Conservation (phyloP, 176 grass and related monocot genomes). For the Thalia dealbata region DNA sequence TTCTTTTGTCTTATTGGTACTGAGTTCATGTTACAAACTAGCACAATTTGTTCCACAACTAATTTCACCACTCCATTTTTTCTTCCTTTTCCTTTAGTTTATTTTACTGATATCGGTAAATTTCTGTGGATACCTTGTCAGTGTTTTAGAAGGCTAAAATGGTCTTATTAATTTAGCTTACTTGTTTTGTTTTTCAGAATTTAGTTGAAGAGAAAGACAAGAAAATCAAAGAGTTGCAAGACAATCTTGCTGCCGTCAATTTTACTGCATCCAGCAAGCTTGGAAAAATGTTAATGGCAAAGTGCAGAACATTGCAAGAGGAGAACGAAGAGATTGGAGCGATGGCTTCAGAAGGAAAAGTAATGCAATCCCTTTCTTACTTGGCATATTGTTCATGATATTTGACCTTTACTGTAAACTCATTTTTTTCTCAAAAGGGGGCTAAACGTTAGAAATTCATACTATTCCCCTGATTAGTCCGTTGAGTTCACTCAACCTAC, state of each 20-base stretch:
- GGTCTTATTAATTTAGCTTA: background rate
- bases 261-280: conserved; percentile 91
- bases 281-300: conserved; percentile 92
- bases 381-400: background rate
- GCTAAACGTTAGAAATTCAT: background rate
- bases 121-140: background rate
- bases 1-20: background rate
- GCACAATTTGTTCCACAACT: background rate
- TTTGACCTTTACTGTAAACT: background rate
- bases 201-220: conserved; percentile 96
- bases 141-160: background rate
- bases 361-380: conserved; percentile 12
- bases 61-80: background rate
- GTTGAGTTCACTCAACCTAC: background rate
- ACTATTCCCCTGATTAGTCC: background rate
- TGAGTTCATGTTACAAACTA: background rate
- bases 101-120: background rate
- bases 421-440: background rate
- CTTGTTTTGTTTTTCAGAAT: conserved; percentile 34
- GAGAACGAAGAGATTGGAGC: conserved; percentile 98
- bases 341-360: conserved; percentile 99
- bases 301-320: conserved; percentile 87
- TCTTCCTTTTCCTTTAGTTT: background rate
- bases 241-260: conserved; percentile 96
- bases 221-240: conserved; percentile 96